Percentiles rank a stretch among this genome's conserved stretches.
Evolutionary conservation across 495 filamentous ascomycete species (phyloP).

Genomic region (Penicillium ucsense): DNA sequence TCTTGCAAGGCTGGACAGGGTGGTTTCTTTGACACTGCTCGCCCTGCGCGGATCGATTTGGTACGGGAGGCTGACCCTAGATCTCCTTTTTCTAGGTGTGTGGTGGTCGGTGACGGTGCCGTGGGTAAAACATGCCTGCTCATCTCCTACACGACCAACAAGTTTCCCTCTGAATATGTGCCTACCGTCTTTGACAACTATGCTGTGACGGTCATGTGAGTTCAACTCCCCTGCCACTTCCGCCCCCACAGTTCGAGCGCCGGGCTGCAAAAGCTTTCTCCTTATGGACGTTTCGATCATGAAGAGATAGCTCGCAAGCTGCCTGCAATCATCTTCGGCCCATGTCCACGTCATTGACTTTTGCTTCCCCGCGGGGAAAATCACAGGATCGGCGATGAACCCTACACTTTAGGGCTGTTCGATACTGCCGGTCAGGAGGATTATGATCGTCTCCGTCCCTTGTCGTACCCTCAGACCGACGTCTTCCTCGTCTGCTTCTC

Average conservation of each 20-base stretch:
- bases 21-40: too few species aligned
- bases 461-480: constrained; percentile 97
- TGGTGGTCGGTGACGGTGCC: constrained; percentile 97
- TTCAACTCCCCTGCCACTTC: constrained; percentile 11
- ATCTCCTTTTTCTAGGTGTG: constrained; percentile 54
- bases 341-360: neutral
- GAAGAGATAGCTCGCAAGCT: neutral
- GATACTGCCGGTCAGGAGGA: constrained; percentile 99
- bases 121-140: constrained; percentile 98
- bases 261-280: too few species aligned
- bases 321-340: neutral
- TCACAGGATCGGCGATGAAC: constrained; percentile 93
- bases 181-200: constrained; percentile 99
- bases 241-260: too few species aligned
- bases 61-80: constrained; percentile 15
- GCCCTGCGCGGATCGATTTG: too few species aligned
- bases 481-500: constrained; percentile 98
- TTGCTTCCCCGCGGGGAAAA: neutral
- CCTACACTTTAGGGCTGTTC: constrained; percentile 93
- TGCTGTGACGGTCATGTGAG: constrained; percentile 98
- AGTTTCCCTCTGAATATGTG: constrained; percentile 99
- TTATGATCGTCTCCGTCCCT: constrained; percentile 91
- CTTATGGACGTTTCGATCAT: too few species aligned
- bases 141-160: constrained; percentile 99
- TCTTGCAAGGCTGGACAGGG: too few species aligned